Base-by-base conservation (phyloP, 2,329 filamentous ascomycete species). In the Penicillium hesseltinei region DNA sequence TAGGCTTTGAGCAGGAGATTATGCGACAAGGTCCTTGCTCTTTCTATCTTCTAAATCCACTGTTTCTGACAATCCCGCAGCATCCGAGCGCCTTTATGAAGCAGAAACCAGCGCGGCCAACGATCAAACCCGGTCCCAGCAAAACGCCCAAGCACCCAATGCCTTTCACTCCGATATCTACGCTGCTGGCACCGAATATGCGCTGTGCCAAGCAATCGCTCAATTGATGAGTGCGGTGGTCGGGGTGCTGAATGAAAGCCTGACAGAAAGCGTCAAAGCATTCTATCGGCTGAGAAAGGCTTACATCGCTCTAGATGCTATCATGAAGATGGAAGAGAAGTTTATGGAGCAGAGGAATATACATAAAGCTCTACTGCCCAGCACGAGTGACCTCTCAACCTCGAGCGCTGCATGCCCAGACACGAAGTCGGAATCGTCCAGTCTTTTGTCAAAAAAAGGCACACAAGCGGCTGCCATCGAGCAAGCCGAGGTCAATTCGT, bases 221-320 rank as follows among this genome's bases (percentile, higher is more conserved):
- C 91, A 96, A 74, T 81, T 97, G 61, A 96, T 97, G 88, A 84
- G 85, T 56, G 92, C 92, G 0, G 88, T 99, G 1, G 87, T 97
- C 0, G 91, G 87, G 0, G 90, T 97, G 17, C 78, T 97, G 66
- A 95, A 95, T 64, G 94, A 97, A 78, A 96, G 90, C 71, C 77
- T 97, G 66, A 93, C 92, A 0, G 94, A 97, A 73, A 91, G 87
- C 17, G 84, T 97, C 73, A 91, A 88, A 75, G 91, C 91, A 6
- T 97, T 97, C 69, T 95, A 96, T 71, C 96, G 94, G 75, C 76
- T 97, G 65, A 83, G 93, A 60, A 96, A 95, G 72, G 93, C 93
- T 0, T 97, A 90, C 68, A 78, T 91, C 39, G 88, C 91, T 0
- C 80, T 99, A 4, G 89, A 96, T 67, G 82, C 82, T 10, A 90